phyloP scores from a whole-genome alignment of 2,329 filamentous ascomycete genomes.

The Trichoderma hamatum region DNA sequence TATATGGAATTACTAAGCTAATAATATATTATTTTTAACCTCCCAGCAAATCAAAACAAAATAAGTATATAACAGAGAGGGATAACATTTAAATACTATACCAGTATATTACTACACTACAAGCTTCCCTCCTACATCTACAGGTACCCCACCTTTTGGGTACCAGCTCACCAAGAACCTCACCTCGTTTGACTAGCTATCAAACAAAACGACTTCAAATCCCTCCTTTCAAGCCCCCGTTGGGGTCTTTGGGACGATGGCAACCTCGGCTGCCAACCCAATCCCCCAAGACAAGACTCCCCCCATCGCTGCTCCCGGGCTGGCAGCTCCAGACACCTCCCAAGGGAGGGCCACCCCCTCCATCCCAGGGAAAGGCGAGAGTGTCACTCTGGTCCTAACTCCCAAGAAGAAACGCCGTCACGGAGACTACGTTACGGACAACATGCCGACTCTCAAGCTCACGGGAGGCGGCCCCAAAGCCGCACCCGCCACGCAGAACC shows the following conservation, averaged over 20 bases:
- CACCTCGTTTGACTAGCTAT: neutral
- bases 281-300: no score
- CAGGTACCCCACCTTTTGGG: neutral
- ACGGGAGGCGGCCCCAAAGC: neutral
- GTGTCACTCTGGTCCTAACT: neutral
- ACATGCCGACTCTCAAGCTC: neutral
- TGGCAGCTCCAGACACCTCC: neutral
- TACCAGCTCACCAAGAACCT: neutral
- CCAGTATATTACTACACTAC: no score
- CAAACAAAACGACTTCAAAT: neutral
- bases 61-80: no score
- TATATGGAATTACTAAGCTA: no score
- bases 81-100: no score
- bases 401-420: neutral
- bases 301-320: no score
- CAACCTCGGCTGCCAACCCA: no score
- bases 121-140: constrained; percentile 5
- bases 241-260: no score
- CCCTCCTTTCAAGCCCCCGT: no score
- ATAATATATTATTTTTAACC: no score
- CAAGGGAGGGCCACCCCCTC: neutral
- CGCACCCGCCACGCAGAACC: neutral
- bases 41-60: no score
- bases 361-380: neutral
- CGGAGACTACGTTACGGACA: neutral